Conservation (phyloP, 768 basidiomycete species). For the Boletus vinaceobasis region DNA sequence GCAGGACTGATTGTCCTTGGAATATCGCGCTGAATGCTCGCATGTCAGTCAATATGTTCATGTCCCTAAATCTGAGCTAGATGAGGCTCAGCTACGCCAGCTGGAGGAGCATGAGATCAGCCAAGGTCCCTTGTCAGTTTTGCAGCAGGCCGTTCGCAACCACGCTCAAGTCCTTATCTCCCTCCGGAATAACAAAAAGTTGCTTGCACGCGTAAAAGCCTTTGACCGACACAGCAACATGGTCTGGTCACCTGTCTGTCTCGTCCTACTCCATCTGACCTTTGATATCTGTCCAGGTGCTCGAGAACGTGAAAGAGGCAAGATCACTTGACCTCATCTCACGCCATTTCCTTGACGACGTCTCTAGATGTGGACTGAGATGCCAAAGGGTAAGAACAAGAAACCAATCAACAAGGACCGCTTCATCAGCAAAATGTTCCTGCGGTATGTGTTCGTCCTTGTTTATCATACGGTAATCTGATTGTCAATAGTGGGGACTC, state of each 20-base stretch:
- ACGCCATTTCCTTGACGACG: constrained; percentile 24
- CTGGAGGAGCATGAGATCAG: constrained; percentile 98
- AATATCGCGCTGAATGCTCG: constrained; percentile 6
- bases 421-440: constrained; percentile 99
- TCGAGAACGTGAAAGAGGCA: constrained; percentile 98
- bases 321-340: constrained; percentile 20
- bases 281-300: constrained; percentile 51
- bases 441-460: constrained; percentile 54
- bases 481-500: constrained; percentile 76
- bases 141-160: constrained; percentile 96
- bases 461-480: constrained; percentile 8
- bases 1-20: constrained; percentile 3
- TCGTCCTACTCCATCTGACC: constrained; percentile 6
- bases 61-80: constrained; percentile 94
- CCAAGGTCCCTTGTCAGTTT: constrained; percentile 92
- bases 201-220: constrained; percentile 93
- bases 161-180: constrained; percentile 97
- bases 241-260: constrained; percentile 47
- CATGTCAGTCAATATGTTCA: constrained; percentile 86
- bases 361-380: constrained; percentile 96
- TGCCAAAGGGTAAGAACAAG: constrained; percentile 97
- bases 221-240: constrained; percentile 99
- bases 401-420: constrained; percentile 99
- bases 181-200: constrained; percentile 96
- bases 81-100: constrained; percentile 93